Evolutionary conservation across 441 rosid genomes (phyloP), one percentile per base, ranked within the genome.

Genomic region (Cnidoscolus chayamansa): DNA sequence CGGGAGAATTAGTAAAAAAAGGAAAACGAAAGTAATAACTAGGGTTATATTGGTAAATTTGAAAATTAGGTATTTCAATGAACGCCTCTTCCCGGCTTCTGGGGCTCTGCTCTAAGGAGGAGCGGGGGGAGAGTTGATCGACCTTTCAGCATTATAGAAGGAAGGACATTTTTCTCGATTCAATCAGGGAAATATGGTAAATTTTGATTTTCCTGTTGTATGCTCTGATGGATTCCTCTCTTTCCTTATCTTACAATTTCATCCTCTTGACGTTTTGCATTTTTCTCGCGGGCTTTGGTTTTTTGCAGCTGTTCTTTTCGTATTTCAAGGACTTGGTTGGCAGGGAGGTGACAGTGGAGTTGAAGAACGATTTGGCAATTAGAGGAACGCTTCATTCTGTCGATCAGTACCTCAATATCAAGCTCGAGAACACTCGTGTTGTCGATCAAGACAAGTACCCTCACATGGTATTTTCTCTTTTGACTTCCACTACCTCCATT

Each of bases 311-410:
- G 89, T 95, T 95, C 93, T 95, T 95, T 76, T 95, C 98, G 48
- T 93, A 95, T 81, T 95, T 95, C 87, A 95, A 93, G 89, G 99
- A 93, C 80, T 87, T 95, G 86, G 99, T 95, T 60, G 99, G 98
- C 53, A 88, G 95, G 78, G 98, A 95, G 87, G 99, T 95, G 80
- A 93, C 97, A 43, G 99, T 95, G 76, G 99, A 93, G 86, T 78
- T 95, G 67, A 95, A 95, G 90, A 95, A 95, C 65, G 97, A 95
- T 81, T 84, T 95, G 84, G 99, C 99, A 1, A 93, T 95, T 15
- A 89, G 97, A 78, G 98, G 99, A 62, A 95, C 98, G 13, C 97
- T 93, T 67, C 99, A 95, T 74, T 95, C 99, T 3, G 99, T 95
- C 15, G 99, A 95, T 84, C 99, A 95, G 77, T 95, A 95, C 81